Percentiles rank a stretch among this genome's conserved stretches.
Conservation (phyloP, 2,329 filamentous ascomycete species). For the Lachnellula hyalina region DNA sequence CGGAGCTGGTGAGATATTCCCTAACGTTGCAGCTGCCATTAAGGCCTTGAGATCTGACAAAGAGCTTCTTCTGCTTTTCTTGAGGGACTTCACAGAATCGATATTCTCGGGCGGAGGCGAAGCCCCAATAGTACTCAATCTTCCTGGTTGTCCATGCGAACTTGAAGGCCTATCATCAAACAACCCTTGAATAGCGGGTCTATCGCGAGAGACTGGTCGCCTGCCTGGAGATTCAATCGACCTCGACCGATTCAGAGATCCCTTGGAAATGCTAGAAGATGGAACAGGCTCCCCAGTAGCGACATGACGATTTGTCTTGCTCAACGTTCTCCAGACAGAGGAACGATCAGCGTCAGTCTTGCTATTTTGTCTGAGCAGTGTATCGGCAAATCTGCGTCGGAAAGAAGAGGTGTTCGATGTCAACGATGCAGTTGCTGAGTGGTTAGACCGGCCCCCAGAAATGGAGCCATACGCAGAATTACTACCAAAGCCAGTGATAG, state of each 20-base stretch:
- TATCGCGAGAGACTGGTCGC: constrained; percentile 52
- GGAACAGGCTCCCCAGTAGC: constrained; percentile 49
- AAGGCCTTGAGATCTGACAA: constrained; percentile 76
- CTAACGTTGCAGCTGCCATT: constrained; percentile 56
- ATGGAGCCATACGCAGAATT: constrained; percentile 24
- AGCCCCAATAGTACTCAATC: constrained; percentile 29
- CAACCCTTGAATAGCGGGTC: constrained; percentile 55
- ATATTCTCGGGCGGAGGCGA: constrained; percentile 38
- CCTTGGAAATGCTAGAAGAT: constrained; percentile 59
- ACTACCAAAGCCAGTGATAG: constrained; percentile 15
- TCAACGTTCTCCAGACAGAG: constrained; percentile 82
- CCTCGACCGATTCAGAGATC: constrained; percentile 61
- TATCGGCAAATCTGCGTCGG: constrained; percentile 76
- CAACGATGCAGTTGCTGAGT: constrained; percentile 57
- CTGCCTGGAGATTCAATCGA: constrained; percentile 66
- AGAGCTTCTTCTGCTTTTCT: constrained; percentile 84
- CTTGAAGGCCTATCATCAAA: constrained; percentile 60
- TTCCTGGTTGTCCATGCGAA: constrained; percentile 40
- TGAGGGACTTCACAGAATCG: constrained; percentile 39
- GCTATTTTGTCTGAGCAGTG: constrained; percentile 71
- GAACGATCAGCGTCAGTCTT: constrained; percentile 62
- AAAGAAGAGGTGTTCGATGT: constrained; percentile 84
- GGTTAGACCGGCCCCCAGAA: constrained; percentile 23
- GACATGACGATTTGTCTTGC: constrained; percentile 65
- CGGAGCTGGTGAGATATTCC: constrained; percentile 35